A percentile compares a stretch with the other conserved stretches of the same genome.
Conservation (phyloP, 495 filamentous ascomycete genomes). For the Chlorociboria aeruginascens region DNA sequence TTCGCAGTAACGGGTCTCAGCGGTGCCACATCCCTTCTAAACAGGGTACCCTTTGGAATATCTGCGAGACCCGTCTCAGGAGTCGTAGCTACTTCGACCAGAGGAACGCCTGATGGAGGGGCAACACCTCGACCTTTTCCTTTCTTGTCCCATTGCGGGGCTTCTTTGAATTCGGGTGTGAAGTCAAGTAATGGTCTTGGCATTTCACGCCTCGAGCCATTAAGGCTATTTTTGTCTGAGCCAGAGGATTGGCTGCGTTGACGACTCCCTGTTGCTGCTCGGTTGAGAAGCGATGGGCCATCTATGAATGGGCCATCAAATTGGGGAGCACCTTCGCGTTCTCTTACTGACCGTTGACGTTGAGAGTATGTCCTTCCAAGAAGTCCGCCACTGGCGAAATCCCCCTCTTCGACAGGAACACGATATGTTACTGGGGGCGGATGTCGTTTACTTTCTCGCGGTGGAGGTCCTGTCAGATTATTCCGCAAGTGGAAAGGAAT, state of each 20-base stretch:
- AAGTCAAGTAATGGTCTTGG: conserved; percentile 65
- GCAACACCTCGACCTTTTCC: conserved; percentile 57
- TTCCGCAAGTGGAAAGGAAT: conserved; percentile 19
- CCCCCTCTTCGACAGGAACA: conserved; percentile 22
- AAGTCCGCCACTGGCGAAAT: conserved; percentile 45
- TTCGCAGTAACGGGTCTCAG: conserved; percentile 2
- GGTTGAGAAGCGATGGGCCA: conserved; percentile 38
- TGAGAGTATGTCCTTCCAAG: conserved; percentile 53
- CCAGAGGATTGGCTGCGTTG: conserved; percentile 13
- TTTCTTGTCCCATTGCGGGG: conserved; percentile 54
- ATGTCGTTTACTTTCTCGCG: conserved; percentile 31
- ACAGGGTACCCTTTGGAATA: conserved; percentile 8
- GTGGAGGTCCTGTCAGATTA: conserved; percentile 5
- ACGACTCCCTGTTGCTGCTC: conserved; percentile 1
- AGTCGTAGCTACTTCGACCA: conserved; percentile 49
- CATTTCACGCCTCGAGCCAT: conserved; percentile 23
- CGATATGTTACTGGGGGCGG: conserved; percentile 19
- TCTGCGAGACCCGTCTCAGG: conserved; percentile 2
- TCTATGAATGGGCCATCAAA: conserved; percentile 30
- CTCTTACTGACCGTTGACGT: conserved; percentile 43
- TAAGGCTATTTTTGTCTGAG: too few species aligned
- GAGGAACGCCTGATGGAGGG: conserved; percentile 37
- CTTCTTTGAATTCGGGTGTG: conserved; percentile 58
- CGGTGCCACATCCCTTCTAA: conserved; percentile 1
- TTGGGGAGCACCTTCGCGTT: conserved; percentile 28